Evolutionary conservation across 2,329 filamentous ascomycete species (phyloP).

Genomic region (Cryphonectria radicalis): DNA sequence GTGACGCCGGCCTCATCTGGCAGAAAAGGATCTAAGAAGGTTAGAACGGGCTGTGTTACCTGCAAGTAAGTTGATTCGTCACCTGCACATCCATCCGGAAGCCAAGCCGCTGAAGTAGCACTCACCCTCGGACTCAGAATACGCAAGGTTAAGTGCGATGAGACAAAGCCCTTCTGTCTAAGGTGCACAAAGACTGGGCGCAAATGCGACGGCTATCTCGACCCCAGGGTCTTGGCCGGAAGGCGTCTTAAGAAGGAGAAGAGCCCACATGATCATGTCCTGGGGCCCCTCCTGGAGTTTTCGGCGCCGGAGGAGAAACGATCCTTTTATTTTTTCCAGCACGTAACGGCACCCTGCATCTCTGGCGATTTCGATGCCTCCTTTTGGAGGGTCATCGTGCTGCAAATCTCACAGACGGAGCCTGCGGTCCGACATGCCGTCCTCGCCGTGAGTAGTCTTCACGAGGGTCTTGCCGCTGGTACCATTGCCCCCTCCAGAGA

Average conservation of each 20-base stretch:
- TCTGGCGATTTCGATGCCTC: conserved; percentile 27
- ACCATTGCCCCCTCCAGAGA: conserved; percentile 33
- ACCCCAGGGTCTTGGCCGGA: conserved; percentile 27
- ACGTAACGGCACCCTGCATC: conserved; percentile 27
- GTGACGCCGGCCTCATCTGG: conserved; percentile 22
- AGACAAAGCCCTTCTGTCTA: conserved; percentile 37
- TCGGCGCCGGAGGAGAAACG: conserved; percentile 30
- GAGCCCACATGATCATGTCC: conserved; percentile 29
- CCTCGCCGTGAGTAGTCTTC: conserved; percentile 38
- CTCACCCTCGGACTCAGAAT: conserved; percentile 31
- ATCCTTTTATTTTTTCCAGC: conserved; percentile 29
- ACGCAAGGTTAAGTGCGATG: conserved; percentile 40
- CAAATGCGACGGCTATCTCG: conserved; percentile 38
- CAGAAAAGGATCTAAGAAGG: conserved; percentile 30
- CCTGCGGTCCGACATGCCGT: conserved; percentile 36
- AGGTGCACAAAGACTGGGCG: conserved; percentile 38
- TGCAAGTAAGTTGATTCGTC: conserved; percentile 26
- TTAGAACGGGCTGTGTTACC: conserved; percentile 29
- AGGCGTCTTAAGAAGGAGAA: conserved; percentile 29
- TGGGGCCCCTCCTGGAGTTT: conserved; percentile 31
- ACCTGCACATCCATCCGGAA: background rate
- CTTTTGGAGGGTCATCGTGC: conserved; percentile 39
- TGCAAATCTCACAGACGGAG: conserved; percentile 35
- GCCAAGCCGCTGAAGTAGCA: conserved; percentile 12
- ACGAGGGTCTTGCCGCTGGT: conserved; percentile 33